phyloP scores from a whole-genome alignment of 2,329 filamentous ascomycete genomes.

The Fusarium guadeloupense region DNA sequence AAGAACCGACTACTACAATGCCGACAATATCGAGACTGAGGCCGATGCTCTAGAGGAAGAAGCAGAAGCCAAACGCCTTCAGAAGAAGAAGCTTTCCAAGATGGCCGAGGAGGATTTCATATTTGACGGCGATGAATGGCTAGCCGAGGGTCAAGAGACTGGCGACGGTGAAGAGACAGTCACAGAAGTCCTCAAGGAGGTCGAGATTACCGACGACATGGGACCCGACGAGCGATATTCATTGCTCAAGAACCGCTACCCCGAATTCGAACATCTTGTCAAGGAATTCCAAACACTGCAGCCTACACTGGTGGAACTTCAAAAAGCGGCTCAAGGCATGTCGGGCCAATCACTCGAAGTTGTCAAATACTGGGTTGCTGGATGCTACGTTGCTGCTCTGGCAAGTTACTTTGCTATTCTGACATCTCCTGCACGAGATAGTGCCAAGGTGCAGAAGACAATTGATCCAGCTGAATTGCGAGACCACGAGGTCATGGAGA shows the following conservation, averaged over 20 bases:
- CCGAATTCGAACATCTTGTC: constrained; percentile 88
- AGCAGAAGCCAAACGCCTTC: constrained; percentile 84
- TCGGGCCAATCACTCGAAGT: constrained; percentile 64
- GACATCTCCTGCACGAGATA: constrained; percentile 77
- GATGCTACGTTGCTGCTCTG: constrained; percentile 85
- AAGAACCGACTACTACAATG: constrained; percentile 91
- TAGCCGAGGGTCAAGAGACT: constrained; percentile 63
- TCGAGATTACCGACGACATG: constrained; percentile 85
- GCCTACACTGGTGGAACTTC: constrained; percentile 67
- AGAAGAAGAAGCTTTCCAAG: constrained; percentile 88
- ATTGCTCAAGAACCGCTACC: constrained; percentile 82
- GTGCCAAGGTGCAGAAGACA: constrained; percentile 62
- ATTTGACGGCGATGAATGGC: constrained; percentile 91
- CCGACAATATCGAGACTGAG: constrained; percentile 75
- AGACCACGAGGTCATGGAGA: constrained; percentile 91
- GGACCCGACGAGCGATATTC: constrained; percentile 75
- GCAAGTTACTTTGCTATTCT: constrained; percentile 95
- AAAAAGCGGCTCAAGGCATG: constrained; percentile 64
- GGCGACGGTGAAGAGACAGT: constrained; percentile 69
- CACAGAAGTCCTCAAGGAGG: constrained; percentile 84
- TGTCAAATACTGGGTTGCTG: constrained; percentile 81
- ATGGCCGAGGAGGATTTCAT: constrained; percentile 94
- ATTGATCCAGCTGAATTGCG: constrained; percentile 81
- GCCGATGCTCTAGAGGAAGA: constrained; percentile 87
- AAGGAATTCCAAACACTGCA: constrained; percentile 82